phyloP scores from a whole-genome alignment of 768 basidiomycete species.

The Suillus paluster region DNA sequence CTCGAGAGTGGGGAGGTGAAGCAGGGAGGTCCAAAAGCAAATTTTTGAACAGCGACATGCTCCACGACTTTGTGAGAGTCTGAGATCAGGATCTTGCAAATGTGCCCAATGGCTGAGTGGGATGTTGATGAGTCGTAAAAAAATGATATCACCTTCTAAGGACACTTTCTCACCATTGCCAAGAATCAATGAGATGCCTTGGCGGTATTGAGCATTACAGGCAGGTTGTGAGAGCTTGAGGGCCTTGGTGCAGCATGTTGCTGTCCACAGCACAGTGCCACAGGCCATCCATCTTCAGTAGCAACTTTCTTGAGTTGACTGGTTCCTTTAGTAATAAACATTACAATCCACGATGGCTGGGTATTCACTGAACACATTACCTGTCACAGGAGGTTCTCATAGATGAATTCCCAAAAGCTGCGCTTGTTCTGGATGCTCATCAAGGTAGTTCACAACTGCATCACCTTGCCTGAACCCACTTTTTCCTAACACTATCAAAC shows the following conservation, averaged over 20 bases:
- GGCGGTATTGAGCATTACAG: background rate
- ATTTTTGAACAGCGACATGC: background rate
- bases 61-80: too few relatives aligned
- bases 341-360: background rate
- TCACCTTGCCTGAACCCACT: too few relatives aligned
- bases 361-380: background rate
- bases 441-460: too few relatives aligned
- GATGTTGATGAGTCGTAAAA: background rate
- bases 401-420: too few relatives aligned
- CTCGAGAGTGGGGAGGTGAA: conserved; percentile 1
- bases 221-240: background rate
- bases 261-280: background rate
- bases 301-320: background rate
- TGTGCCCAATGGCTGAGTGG: too few relatives aligned
- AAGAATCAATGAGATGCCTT: too few relatives aligned
- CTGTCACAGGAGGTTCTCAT: background rate
- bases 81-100: too few relatives aligned
- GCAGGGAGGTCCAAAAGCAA: conserved; percentile 1
- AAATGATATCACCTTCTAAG: background rate
- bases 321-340: background rate
- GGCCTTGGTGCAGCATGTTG: background rate
- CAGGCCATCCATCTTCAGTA: background rate
- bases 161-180: background rate
- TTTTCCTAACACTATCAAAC: too few relatives aligned
- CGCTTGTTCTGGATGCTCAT: too few relatives aligned